These are phyloP conservation scores for Pseudocercospora cruenta DNA, from an alignment of 2,329 filamentous ascomycete species.

Conservation along the genomic window DNA sequence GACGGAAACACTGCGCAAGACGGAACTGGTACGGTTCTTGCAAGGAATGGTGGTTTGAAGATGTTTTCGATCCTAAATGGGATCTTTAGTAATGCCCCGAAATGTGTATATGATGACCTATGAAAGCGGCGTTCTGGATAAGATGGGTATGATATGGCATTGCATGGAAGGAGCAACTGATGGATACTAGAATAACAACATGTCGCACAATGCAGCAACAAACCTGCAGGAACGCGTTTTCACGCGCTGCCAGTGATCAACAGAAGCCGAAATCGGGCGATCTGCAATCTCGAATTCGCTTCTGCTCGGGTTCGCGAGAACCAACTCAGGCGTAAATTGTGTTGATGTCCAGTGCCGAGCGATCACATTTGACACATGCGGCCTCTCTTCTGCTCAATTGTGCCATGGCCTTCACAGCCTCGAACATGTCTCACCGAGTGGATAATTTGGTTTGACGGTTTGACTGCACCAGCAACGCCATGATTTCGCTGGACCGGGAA, in stretches of 20 bases:
- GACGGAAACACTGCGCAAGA: constrained; percentile 25
- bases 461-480: not conserved
- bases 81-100: constrained; percentile 20
- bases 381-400: not conserved
- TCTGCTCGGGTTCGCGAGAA: not conserved
- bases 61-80: constrained; percentile 21
- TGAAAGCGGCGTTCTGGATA: constrained; percentile 7
- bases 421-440: not conserved
- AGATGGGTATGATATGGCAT: not conserved
- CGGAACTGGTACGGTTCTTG: constrained; percentile 35
- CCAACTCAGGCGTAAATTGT: not conserved
- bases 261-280: not conserved
- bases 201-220: not conserved
- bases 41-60: constrained; percentile 28
- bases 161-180: not conserved
- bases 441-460: not conserved
- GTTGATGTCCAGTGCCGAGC: not conserved
- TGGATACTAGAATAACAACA: not conserved
- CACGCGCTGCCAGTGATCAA: not conserved
- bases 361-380: not conserved
- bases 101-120: constrained; percentile 7
- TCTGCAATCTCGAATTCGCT: not conserved
- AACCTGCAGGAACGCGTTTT: not conserved
- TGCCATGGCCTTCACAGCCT: not conserved
- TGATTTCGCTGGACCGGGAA: too few relatives aligned